These are phyloP conservation scores for Voacanga thouarsii DNA, from an alignment of 257 asterid species.

Conservation along the genomic window DNA sequence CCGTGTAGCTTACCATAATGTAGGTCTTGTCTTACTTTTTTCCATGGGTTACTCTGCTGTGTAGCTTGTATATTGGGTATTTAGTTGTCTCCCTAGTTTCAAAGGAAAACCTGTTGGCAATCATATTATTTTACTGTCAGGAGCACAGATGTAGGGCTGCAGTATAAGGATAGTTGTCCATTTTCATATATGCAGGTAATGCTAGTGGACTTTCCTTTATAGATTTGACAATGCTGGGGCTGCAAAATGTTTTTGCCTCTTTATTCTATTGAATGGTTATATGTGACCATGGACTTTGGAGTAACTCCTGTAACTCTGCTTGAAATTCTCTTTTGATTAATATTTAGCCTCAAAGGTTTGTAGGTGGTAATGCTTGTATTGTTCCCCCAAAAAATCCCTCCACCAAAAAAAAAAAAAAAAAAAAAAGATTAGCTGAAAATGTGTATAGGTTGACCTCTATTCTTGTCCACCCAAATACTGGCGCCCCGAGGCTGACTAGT, in stretches of 20 bases:
- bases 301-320: neutral
- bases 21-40: neutral
- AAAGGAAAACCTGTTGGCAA: neutral
- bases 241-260: neutral
- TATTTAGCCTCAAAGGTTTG: neutral
- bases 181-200: neutral
- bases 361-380: neutral
- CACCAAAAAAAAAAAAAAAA: too few species aligned
- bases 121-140: neutral
- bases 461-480: neutral
- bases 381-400: neutral
- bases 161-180: neutral
- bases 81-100: too few species aligned
- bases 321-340: neutral
- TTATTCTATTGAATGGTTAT: neutral
- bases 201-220: neutral
- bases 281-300: neutral
- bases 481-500: neutral
- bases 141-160: neutral
- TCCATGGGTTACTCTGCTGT: neutral
- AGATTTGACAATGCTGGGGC: neutral
- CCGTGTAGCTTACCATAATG: neutral
- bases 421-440: too few species aligned
- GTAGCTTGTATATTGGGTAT: too few species aligned
- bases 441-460: neutral